phyloP scores from a whole-genome alignment of 2,329 filamentous ascomycete genomes.

The Alternaria tenuissima region DNA sequence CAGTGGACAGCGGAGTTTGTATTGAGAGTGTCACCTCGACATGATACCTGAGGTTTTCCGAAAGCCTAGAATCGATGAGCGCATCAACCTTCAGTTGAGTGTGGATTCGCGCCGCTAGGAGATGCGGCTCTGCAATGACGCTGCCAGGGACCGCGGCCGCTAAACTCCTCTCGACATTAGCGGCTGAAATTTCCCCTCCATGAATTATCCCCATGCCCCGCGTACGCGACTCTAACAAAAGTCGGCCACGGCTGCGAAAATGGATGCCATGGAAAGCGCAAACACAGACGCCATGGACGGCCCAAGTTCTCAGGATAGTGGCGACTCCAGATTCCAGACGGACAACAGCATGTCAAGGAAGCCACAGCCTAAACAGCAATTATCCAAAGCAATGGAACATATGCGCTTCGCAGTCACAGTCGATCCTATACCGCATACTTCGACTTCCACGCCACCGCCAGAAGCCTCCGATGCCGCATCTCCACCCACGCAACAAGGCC shows the following conservation, averaged over 20 bases:
- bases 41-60: constrained; percentile 22
- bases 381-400: constrained; percentile 62
- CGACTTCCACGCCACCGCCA: constrained; percentile 24
- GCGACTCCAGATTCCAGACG: constrained; percentile 39
- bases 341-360: constrained; percentile 44
- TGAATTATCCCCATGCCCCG: constrained; percentile 10
- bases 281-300: constrained; percentile 15
- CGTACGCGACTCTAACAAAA: constrained; percentile 8
- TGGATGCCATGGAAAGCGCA: constrained; percentile 11
- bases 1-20: not conserved
- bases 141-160: constrained; percentile 29
- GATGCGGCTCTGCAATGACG: constrained; percentile 33
- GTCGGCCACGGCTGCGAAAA: constrained; percentile 28
- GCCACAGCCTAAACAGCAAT: constrained; percentile 52
- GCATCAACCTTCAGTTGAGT: constrained; percentile 15
- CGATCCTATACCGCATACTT: constrained; percentile 38
- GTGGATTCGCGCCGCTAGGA: constrained; percentile 29
- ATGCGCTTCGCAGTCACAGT: constrained; percentile 60
- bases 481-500: constrained; percentile 4
- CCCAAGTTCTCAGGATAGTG: constrained; percentile 4
- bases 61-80: constrained; percentile 3
- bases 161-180: constrained; percentile 12
- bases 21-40: constrained; percentile 20
- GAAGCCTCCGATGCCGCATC: not conserved
- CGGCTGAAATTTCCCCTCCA: constrained; percentile 24